Base-by-base conservation (phyloP, 805 yeast genomes). In the Sporopachydermia quercuum region DNA sequence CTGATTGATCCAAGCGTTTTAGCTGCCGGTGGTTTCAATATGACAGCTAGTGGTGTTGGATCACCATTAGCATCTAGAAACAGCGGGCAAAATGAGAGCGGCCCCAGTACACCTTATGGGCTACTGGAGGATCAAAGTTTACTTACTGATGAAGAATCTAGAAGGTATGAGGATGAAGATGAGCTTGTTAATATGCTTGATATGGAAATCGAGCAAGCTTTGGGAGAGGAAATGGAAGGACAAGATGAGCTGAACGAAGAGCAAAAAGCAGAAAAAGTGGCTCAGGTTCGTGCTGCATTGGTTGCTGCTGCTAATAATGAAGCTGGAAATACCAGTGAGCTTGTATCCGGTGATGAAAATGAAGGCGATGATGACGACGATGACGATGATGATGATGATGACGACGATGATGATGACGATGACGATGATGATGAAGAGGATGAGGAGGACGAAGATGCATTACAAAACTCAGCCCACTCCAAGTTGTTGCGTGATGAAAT, bases 401-500 rank as follows among this genome's bases (percentile, higher is more conserved):
- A 70, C 1, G 73, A 69, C 3, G 76, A 69, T 16, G 60, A 52
- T 6, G 76, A 67, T 3, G 70, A 64, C 3, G 70, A 65, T 4
- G 71, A 68, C 4, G 74, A 66, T 2, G 70, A 61, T 3, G 71
- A 65, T 3, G 66, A 63, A 2, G 68, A 63, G 3, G 71, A 62
- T 23, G 75, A 67, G 16, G 71, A 65, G 36, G 75, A 71, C 40
- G 71, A 68, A 39, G 74, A 71, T 41, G 69, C 68, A 38, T 67
- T 64, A 42, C 77, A 61, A 58, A 65, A 55, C 51, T 61, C 58
- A 40, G 78, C 76, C 49, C 83, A 83, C 55, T 67, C 68, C 47
- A 86, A 82, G 50, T 67, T 85, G 47, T 62, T 91, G 41, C 74
- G 73, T 44, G 97, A 89, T 57, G 96, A 87, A 56, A 77, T 91